Base-by-base conservation (phyloP, 2,329 filamentous ascomycete species). In the Exophiala sp. region DNA sequence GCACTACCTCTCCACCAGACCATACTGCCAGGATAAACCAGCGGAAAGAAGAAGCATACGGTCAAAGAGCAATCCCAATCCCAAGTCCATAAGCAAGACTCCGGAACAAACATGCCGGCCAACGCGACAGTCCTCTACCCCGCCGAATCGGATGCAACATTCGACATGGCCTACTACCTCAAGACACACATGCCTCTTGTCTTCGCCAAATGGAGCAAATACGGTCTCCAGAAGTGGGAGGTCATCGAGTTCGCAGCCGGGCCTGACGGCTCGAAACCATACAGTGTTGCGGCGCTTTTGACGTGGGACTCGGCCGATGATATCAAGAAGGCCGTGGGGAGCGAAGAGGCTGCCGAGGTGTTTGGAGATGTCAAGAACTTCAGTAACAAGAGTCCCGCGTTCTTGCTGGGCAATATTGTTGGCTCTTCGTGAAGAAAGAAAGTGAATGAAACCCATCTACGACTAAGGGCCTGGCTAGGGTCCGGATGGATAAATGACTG, bases 131-230 rank as follows among this genome's bases (percentile, higher is more conserved):
- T 60, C 21, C 39, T 71, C 35, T 77, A 76, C 60, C 71, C 73
- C 2, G 61, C 64, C 41, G 68, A 63, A n/a, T 59, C 62, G 30
- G 64, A 63, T 52, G 50, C 59, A n/a, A 68, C 56, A 9, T 77
- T 77, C 65, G 63, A 77, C 64, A 63, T 74, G 56, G 65, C 73
- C 27, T 77, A 77, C 67, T 78, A 76, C 60, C 59, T 75, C 30
- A 47, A 58, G 2, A 68, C 55, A 16, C 74, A 77, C 65, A 73
- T 77, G 69, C 67, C 70, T 1, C 62, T 77, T 2, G 70, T 70
- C 13, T 52, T 60, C 22, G 63, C 67, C 41, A 53, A 58, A 21
- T 76, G 73, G 73, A 53, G 46, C 1, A 51, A 60, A 1, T 57
- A 64, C 43, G 74, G 74, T 34, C 61, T 77, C 2, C 65, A 65